Conservation (phyloP, 2,329 filamentous ascomycete species). For the Bimuria novae-zelandiae region DNA sequence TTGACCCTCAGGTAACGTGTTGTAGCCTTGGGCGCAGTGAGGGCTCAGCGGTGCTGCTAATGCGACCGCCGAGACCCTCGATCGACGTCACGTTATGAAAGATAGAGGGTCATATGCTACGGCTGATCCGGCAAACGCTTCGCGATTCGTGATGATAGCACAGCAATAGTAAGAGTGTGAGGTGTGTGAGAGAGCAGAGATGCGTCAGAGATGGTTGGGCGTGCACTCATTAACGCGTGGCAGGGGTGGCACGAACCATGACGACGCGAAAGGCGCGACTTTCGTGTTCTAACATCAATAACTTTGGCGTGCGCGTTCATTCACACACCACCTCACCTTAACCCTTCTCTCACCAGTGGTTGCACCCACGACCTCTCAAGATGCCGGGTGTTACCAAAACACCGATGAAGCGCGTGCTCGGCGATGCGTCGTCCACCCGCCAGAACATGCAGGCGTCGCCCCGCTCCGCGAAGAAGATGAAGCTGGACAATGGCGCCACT, state of each 20-base stretch:
- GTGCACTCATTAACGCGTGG: constrained; percentile 12
- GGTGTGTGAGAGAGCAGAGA: neutral
- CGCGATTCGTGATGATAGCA: no score
- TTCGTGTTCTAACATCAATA: constrained; percentile 33
- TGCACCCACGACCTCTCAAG: constrained; percentile 8
- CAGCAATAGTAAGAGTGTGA: neutral
- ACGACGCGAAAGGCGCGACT: constrained; percentile 38
- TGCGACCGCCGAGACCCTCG: no score
- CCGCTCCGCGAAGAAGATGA: constrained; percentile 76
- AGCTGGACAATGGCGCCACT: constrained; percentile 67
- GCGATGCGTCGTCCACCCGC: constrained; percentile 52
- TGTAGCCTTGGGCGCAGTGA: no score
- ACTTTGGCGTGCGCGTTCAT: constrained; percentile 23
- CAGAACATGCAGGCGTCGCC: constrained; percentile 52
- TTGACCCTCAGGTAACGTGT: no score
- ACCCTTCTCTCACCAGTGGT: constrained; percentile 3
- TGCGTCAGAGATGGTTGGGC: neutral
- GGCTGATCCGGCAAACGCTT: no score
- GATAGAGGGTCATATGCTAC: no score
- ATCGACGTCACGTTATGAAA: no score
- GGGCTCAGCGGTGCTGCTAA: no score
- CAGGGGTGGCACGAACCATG: constrained; percentile 30
- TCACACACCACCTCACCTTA: constrained; percentile 1
- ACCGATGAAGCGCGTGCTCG: constrained; percentile 53
- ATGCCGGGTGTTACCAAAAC: constrained; percentile 44